Base-by-base conservation (phyloP, 495 filamentous ascomycete species). In the Hypoxylon fuscum region DNA sequence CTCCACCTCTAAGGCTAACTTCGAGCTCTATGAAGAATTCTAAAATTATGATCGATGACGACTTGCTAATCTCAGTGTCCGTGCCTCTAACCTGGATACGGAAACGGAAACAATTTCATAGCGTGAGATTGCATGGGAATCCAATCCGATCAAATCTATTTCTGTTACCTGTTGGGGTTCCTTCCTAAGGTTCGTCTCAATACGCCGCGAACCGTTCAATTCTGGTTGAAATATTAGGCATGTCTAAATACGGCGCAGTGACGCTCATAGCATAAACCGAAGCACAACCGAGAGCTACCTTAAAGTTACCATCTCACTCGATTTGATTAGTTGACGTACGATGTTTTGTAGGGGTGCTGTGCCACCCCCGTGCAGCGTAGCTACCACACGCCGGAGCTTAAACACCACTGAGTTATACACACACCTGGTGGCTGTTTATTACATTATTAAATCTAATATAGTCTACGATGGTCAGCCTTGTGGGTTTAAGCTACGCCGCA, bases 271-370 rank as follows among this genome's bases (percentile, higher is more conserved):
- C 5, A 27, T 22, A 9, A 11, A 6, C 1, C 10, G 14, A 1
- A 23, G 42, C 1, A 23, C 20, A 3, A 1, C n/a, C 12, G 8
- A 14, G 12, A n/a, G n/a, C 12, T 25, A 22, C 40, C 17, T 42
- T 18, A 22, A 9, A 21, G 17, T 18, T 22, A 21, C 40, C 32
- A 20, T 32, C 8, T 46, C 46, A 37, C 6, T 29, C 22, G 29
- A 47, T 21, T 1, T 44, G 49, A 52, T 52, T 53, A 21, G 38
- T n/a, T 45, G 40, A 55, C 11, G 44, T 50, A 55, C 43, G 51
- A 38, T 35, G n/a, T 29, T 20, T 35, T 15, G 32, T 59, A 29
- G 15, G 43, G 51, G 14, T 42, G 10, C 29, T 7, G 37, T 34
- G 50, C 43, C 51, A 29, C 45, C 21, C 37, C 10, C 27, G n/a